These are phyloP conservation scores for Sabuloglossum arenarium DNA, from an alignment of 495 filamentous ascomycete species.

Conservation along the genomic window DNA sequence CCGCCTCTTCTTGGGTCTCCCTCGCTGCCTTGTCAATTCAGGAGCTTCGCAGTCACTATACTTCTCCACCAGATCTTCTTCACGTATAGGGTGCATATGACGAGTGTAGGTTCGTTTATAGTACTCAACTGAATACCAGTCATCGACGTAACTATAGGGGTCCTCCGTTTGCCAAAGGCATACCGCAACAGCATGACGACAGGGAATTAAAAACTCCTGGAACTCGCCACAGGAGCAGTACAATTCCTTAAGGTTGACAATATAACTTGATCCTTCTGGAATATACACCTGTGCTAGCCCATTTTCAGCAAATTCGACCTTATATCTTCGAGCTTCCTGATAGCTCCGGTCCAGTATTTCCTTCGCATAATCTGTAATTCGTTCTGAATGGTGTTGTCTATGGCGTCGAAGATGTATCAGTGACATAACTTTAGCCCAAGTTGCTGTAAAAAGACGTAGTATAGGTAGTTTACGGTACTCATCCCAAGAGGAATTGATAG, in stretches of 20 bases:
- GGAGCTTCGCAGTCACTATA: neutral
- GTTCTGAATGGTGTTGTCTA: neutral
- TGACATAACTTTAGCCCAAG: neutral
- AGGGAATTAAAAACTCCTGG: too few relatives aligned
- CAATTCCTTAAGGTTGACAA: neutral
- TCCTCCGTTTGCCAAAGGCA: neutral
- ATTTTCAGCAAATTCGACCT: neutral
- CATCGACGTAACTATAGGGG: neutral
- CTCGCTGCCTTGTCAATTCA: neutral
- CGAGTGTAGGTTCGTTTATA: neutral
- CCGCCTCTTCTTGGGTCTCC: too few relatives aligned
- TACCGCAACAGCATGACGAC: neutral
- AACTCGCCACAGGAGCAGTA: neutral
- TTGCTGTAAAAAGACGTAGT: neutral
- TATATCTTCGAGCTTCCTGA: neutral
- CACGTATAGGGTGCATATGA: neutral
- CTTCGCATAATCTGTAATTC: neutral
- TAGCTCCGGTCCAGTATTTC: neutral
- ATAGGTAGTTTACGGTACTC: too few relatives aligned
- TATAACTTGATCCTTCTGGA: too few relatives aligned
- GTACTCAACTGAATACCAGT: neutral
- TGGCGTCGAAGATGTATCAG: neutral
- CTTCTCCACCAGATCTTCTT: neutral
- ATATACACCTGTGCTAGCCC: neutral
- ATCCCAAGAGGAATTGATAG: neutral